Evolutionary conservation across 2,329 filamentous ascomycete species (phyloP), one percentile per base, ranked within the genome.

Genomic region (Talaromyces sp.): DNA sequence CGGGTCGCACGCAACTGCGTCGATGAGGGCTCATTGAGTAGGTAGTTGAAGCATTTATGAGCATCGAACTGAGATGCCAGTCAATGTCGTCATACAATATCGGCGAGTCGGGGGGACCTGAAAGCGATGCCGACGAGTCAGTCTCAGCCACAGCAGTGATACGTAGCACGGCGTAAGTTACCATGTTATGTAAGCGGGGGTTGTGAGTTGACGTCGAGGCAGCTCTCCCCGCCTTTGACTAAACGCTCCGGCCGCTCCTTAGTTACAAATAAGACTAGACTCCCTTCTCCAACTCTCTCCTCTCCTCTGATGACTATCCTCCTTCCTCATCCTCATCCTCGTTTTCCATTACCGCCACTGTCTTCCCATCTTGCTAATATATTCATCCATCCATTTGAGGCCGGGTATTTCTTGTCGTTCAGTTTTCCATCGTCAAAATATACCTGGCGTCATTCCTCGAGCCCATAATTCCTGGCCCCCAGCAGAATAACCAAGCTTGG

Each of bases 161-260:
- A n/a, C n/a, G n/a, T n/a, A n/a, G n/a, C n/a, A n/a, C n/a, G n/a
- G n/a, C n/a, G n/a, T n/a, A n/a, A n/a, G n/a, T n/a, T n/a, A n/a
- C n/a, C n/a, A n/a, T n/a, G n/a, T n/a, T 22, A 21, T 5, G 19
- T 43, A 21, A 19, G 40, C 40, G 11, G 40, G 25, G 10, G 13
- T 43, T 45, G 41, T 22, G 28, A 17, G 41, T 46, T 46, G 43
- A 46, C 43, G 43, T 3, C 2, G 13, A 31, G 21, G n/a, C 2
- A 56, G 58, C 59, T 61, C 56, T 61, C 60, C 51, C 53, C 50
- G 50, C 51, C 50, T 37, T 55, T 22, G 25, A 17, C 21, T 22
- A 41, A 13, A 45, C 21, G 6, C 51, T 28, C 50, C 11, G 35
- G 19, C 35, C 45, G 31, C 28, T 46, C 31, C 43, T 25, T 25